A percentile compares a stretch with the other conserved stretches of the same genome.
phyloP scores from a whole-genome alignment of 495 filamentous ascomycete species.

The Geoglossum glabrum region DNA sequence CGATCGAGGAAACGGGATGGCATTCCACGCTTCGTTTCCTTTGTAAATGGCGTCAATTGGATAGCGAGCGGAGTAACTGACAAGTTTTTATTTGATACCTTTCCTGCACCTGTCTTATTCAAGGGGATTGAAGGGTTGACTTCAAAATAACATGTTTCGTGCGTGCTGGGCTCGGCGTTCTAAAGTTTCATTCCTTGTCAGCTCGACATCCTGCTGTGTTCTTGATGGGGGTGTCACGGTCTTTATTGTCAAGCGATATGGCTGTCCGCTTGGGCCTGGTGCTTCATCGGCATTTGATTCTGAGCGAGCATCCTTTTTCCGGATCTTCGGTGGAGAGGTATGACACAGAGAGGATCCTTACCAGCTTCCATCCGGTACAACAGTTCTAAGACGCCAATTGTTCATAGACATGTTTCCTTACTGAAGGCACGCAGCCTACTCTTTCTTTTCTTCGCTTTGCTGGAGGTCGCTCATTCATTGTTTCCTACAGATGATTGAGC shows the following conservation, averaged over 20 bases:
- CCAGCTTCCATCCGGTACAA: neutral
- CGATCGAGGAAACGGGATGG: neutral
- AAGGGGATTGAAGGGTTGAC: neutral
- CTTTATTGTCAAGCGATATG: neutral
- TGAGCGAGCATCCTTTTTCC: neutral
- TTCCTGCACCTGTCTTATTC: neutral
- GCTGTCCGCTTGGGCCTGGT: neutral
- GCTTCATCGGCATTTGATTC: neutral
- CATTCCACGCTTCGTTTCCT: neutral
- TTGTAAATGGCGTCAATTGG: constrained; percentile 1
- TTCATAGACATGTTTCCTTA: neutral
- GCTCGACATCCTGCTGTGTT: neutral
- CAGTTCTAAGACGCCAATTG: neutral
- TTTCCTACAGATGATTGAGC: neutral
- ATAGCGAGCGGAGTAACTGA: constrained; percentile 1
- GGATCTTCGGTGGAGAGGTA: neutral
- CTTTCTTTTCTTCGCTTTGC: neutral
- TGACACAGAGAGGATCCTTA: too few relatives aligned
- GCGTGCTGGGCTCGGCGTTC: neutral
- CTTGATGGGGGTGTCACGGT: neutral
- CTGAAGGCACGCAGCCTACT: neutral
- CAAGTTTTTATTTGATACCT: neutral
- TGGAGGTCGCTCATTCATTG: neutral
- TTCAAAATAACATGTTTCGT: neutral
- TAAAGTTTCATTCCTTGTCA: neutral